Base-by-base conservation (phyloP, 371 early-diverging fungal species). In the Mucor irregularis region DNA sequence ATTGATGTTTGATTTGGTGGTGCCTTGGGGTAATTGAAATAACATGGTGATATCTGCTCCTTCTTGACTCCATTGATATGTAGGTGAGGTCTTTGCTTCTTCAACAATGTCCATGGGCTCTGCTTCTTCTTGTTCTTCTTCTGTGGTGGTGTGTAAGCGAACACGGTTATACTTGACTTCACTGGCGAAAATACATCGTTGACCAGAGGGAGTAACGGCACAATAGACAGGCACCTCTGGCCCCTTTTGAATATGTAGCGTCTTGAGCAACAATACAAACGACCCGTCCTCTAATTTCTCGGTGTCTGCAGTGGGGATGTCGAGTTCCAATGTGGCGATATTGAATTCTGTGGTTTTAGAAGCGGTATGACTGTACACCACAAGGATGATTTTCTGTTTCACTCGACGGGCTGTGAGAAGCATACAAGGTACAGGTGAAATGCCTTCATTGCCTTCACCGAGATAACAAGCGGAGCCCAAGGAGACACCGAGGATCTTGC, bases 51-150 rank as follows among this genome's bases (percentile, higher is more conserved):
- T 74, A 38, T 91, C 91, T 3, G 72, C 60, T 3, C 74, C 73
- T 1, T 89, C 84, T 48, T 92, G 92, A 4, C 70, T 82, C 92
- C 92, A 92, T 51, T 78, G 73, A 66, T 91, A 91, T 1, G 76
- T n/a, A n/a, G n/a, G n/a, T n/a, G n/a, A n/a, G 79, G 8, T 73
- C 25, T 19, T 48, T 22, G 57, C 61, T 53, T 73, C 55, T 59
- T 75, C 30, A 21, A 37, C 46, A 11, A 35, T 30, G 14, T 53
- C 58, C 26, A 43, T 49, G 0, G 24, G 30, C 3, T 26, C 46
- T 2, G 14, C 19, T 24, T 43, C 50, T 30, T 38, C 44, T 2
- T 29, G 13, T 0, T 16, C 37, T 22, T 55, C 54, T 5, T 50
- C 45, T 3, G 24, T n/a, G n/a, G n/a, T n/a, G n/a, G n/a, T n/a